Conservation (phyloP, 2,329 filamentous ascomycete species). For the Pseudocercospora pini-densiflorae region DNA sequence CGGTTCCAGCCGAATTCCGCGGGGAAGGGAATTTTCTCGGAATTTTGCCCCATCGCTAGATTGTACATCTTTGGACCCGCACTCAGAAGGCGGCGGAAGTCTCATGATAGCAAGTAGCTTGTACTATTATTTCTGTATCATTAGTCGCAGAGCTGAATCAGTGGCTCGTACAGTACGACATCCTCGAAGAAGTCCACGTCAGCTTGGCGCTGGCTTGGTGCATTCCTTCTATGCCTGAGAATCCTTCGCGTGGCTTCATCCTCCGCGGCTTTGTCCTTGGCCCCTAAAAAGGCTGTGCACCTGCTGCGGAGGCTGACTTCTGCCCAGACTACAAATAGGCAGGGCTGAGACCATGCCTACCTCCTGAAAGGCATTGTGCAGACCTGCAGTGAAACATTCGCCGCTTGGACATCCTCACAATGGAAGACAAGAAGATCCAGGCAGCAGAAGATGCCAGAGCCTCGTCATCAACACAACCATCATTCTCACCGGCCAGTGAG, state of each 20-base stretch:
- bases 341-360: neutral
- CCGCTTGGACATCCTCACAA: neutral
- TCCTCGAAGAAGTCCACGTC: neutral
- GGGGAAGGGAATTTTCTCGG: no score
- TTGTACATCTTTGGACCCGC: slow-evolving; percentile 10
- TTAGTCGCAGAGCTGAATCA: neutral
- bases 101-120: neutral
- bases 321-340: neutral
- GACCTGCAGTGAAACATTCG: neutral
- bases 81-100: neutral
- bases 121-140: neutral
- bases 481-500: neutral
- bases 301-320: neutral
- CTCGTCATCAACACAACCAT: neutral
- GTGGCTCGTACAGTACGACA: neutral
- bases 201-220: neutral
- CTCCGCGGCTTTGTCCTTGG: neutral
- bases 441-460: neutral
- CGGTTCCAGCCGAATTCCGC: no score
- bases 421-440: neutral
- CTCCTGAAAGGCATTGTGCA: neutral
- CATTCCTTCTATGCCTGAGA: neutral
- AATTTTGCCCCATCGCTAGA: neutral
- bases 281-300: neutral
- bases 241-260: neutral